phyloP scores from a whole-genome alignment of 2,329 filamentous ascomycete genomes.

The Dactylonectria estremocensis region DNA sequence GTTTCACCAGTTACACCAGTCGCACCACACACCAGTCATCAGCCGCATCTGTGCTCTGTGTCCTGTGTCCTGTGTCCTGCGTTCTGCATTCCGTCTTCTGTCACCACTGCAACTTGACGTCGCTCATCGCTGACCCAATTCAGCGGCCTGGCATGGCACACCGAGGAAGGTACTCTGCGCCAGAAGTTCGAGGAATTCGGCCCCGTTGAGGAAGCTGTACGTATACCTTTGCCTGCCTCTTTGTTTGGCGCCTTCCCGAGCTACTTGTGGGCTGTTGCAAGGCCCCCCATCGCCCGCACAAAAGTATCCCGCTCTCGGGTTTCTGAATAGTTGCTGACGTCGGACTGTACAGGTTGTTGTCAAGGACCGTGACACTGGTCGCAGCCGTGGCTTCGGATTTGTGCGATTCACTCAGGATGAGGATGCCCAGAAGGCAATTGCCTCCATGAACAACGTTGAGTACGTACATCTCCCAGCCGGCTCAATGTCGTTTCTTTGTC shows the following conservation, averaged over 20 bases:
- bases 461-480: conserved; percentile 64
- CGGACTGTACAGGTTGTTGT: conserved; percentile 82
- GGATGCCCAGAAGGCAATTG: conserved; percentile 84
- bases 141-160: conserved; percentile 98
- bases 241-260: conserved; percentile 34
- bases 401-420: conserved; percentile 86
- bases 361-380: conserved; percentile 96
- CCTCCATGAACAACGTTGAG: conserved; percentile 90
- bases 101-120: neutral
- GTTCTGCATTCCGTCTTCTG: too few species aligned
- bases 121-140: conserved; percentile 40
- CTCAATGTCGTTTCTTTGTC: conserved; percentile 4
- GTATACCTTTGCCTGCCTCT: conserved; percentile 56
- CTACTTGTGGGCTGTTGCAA: neutral
- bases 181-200: conserved; percentile 95
- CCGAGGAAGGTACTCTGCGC: conserved; percentile 88
- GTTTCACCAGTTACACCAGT: conserved; percentile 50
- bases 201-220: conserved; percentile 92
- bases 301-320: neutral
- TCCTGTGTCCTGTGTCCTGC: too few species aligned
- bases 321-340: conserved; percentile 39
- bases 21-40: neutral
- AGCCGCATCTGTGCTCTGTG: neutral
- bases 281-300: neutral
- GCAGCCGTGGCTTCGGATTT: conserved; percentile 97